A percentile compares a stretch with the other conserved stretches of the same genome.
phyloP scores from a whole-genome alignment of 2,329 filamentous ascomycete genomes.

The Mycogone perniciosa region DNA sequence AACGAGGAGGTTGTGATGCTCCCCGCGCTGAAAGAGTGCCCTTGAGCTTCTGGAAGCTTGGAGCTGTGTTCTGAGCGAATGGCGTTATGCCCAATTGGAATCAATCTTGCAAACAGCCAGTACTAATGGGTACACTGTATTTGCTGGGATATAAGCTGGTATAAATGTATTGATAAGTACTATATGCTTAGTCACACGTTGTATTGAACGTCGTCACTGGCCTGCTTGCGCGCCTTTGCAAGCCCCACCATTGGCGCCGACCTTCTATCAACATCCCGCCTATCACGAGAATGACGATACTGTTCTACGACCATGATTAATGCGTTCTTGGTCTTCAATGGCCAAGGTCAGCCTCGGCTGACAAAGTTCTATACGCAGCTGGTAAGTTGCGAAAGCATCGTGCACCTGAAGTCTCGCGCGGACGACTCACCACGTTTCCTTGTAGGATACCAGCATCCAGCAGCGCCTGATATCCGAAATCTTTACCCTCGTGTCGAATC shows the following conservation, averaged over 20 bases:
- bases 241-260: not conserved
- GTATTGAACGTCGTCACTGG: not conserved
- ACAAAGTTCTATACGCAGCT: slow-evolving; percentile 99
- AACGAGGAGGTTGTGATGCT: not conserved
- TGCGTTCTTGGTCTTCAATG: slow-evolving; percentile 97
- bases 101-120: too few relatives aligned
- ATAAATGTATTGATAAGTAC: not conserved
- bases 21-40: not conserved
- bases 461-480: slow-evolving; percentile 96
- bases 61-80: not conserved
- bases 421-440: not conserved
- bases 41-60: not conserved
- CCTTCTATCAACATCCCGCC: slow-evolving; percentile 9
- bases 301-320: slow-evolving; percentile 70
- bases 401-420: not conserved
- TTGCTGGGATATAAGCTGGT: too few relatives aligned
- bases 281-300: slow-evolving; percentile 16
- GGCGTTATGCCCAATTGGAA: too few relatives aligned
- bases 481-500: slow-evolving; percentile 89
- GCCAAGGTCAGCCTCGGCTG: slow-evolving; percentile 89
- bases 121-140: too few relatives aligned
- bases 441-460: slow-evolving; percentile 90
- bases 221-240: not conserved
- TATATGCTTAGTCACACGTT: slow-evolving; percentile 4
- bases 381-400: slow-evolving; percentile 39